Conservation (phyloP, 352 stramenopile genomes). For the Phytophthora ramorum region DNA sequence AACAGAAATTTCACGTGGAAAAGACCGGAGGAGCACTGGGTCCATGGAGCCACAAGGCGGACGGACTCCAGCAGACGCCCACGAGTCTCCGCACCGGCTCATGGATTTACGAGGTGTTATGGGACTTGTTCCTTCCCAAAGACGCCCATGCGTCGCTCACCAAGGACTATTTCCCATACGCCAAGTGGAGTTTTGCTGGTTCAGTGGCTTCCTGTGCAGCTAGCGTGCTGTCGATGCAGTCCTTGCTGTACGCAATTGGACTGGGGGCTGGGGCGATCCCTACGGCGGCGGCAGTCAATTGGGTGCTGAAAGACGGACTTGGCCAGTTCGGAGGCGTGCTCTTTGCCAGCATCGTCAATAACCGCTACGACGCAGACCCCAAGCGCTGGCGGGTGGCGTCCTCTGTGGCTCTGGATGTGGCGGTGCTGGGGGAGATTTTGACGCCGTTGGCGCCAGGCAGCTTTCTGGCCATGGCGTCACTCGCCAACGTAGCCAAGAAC, state of each 20-base stretch:
- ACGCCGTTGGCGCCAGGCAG: conserved; percentile 78
- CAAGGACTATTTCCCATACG: conserved; percentile 90
- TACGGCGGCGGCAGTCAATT: conserved; percentile 95
- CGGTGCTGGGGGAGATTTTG: conserved; percentile 94
- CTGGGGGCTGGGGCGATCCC: conserved; percentile 87
- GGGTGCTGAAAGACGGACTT: conserved; percentile 97
- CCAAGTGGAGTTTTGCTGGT: conserved; percentile 83
- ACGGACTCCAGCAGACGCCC: not conserved
- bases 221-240: conserved; percentile 95
- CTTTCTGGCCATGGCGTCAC: conserved; percentile 91
- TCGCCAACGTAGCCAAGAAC: conserved; percentile 96
- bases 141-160: conserved; percentile 86
- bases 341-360: conserved; percentile 93
- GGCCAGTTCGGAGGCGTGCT: conserved; percentile 96
- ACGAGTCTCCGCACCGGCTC: conserved; percentile 33
- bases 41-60: conserved; percentile 11
- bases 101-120: conserved; percentile 58
- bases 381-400: conserved; percentile 95
- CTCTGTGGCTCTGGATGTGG: conserved; percentile 89
- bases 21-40: conserved; percentile 17
- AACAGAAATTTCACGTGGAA: conserved; percentile 25
- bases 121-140: conserved; percentile 91
- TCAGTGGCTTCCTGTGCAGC: conserved; percentile 81
- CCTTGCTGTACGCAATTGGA: conserved; percentile 94
- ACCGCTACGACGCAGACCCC: conserved; percentile 94